Base-by-base conservation (phyloP, 257 asterid species). In the Solanum sejunctum region DNA sequence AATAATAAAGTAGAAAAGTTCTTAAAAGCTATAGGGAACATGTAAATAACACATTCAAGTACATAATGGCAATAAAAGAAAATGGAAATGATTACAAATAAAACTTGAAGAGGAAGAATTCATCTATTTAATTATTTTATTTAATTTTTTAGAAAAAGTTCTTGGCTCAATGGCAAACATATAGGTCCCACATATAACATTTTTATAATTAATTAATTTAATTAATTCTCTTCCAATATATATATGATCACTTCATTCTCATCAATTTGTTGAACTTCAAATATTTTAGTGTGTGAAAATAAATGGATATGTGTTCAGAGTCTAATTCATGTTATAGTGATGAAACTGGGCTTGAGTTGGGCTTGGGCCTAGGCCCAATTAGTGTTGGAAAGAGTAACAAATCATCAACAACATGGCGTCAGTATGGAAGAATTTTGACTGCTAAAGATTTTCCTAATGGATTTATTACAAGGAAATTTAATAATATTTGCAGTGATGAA, bases 371-470 rank as follows among this genome's bases (percentile, higher is more conserved):
- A 26, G 92, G 93, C 0, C 75, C 71, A 36, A 69, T 61, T 52
- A 79, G 71, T 56, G 61, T 67, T 66, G 78, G 79, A 32, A 87
- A 89, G 80, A 81, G 66, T 47, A 90, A 85, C 73, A 88, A 87
- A 36, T 64, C 85, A 17, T 75, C 83, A 39, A 55, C 83, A 83
- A 88, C 89, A 81, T 90, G 92, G 93, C 85, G 91, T 39, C 92
- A 88, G 12, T 88, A 84, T 85, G 93, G 95, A 6, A 91, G 99
- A 88, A 95, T 95, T 13, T 89, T 95, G 86, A 95, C 98, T 13
- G 99, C 98, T 10, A 91, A 94, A 85, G 98, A 95, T 84, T 92
- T 94, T 64, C 97, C 96, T 8, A 91, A 88, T 88, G 91, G 89
- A 8, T 84, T 87, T 70, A 78, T 87, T 78, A 64, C 90, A 16